Evolutionary conservation across 2,329 filamentous ascomycete genomes (phyloP), one percentile per base, ranked within the genome.

Genomic region (Apiospora arundinis): DNA sequence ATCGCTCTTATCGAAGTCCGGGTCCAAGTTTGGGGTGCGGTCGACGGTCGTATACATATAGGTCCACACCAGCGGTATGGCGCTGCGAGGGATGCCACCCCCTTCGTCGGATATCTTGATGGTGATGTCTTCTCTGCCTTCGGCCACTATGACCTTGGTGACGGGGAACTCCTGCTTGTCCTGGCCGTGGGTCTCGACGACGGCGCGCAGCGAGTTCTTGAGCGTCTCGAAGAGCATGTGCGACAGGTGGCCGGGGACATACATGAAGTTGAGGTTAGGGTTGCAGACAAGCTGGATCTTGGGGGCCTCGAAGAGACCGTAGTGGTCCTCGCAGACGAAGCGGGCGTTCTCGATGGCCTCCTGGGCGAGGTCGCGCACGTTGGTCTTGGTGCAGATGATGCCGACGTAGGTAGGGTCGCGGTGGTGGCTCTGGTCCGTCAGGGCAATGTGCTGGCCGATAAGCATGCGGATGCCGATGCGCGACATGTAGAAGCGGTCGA

Each of bases 11-110:
- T 99, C 95, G 82, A 98, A 99, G 81, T 98, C 95, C 0, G 96
- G 96, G 80, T 99, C 96, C 74, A 99, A 85, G 79, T 92, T 97
- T 18, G 96, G 96, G 28, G 96, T 98, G 77, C 95, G 91, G 82
- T 98, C 96, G 74, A 99, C 96, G 2, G 96, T 99, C 46, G 96
- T 99, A 82, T 99, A 99, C 96, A 98, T 99, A 82, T 99, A 99
- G 16, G 96, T 99, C 96, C 96, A 99, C n/a, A 98, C 96, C 18
- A 99, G 88, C 6, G 96, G 96, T 74, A 99, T 98, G 69, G 94
- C 90, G 77, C 93, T 97, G 78, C 96, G 88, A 0, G 96, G 95
- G 69, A 99, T 98, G 73, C 96, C 96, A 74, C 96, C 96, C 72
- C 96, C 96, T 83, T 99, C 96, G 81, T 99, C 96, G 5, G 93